A percentile compares a stretch with the other conserved stretches of the same genome.
Conservation (phyloP, 345 rosid species). For the Euphorbia pulcherrima region DNA sequence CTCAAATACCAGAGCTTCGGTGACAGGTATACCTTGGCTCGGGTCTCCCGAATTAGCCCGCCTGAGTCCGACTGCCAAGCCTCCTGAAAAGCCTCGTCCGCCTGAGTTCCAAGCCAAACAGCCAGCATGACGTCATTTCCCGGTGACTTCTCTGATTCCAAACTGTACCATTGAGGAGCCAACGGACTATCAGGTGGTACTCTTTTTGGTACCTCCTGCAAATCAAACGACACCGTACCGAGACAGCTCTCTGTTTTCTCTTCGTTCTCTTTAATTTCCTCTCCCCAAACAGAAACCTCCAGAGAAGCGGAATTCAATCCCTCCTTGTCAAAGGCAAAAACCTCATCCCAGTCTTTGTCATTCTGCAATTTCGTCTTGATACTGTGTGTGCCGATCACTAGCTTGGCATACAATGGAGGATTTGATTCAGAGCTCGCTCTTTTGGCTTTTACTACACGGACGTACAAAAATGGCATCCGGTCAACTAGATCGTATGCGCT, state of each 20-base stretch:
- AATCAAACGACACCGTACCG: conserved; percentile 86
- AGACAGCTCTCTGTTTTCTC: conserved; percentile 44
- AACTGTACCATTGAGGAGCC: conserved; percentile 90
- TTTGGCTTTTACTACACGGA: conserved; percentile 70
- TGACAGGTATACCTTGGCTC: conserved; percentile 83
- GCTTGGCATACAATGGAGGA: conserved; percentile 52
- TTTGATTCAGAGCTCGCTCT: conserved; percentile 37
- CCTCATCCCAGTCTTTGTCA: conserved; percentile 86
- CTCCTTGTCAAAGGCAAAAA: conserved; percentile 80
- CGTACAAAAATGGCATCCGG: conserved; percentile 75
- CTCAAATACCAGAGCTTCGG: conserved; percentile 96
- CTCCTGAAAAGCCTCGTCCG: conserved; percentile 90
- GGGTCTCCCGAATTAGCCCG: conserved; percentile 81
- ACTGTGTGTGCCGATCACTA: conserved; percentile 71
- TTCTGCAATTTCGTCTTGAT: conserved; percentile 63
- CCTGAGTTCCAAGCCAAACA: conserved; percentile 87
- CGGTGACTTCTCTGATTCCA: conserved; percentile 59
- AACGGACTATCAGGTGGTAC: conserved; percentile 87
- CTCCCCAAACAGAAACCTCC: conserved; percentile 76
- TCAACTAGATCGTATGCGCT: conserved; percentile 74
- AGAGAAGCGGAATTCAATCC: conserved; percentile 62
- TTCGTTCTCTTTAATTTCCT: conserved; percentile 53
- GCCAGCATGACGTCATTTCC: conserved; percentile 96
- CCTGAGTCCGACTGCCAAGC: conserved; percentile 98
- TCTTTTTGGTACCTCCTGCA: conserved; percentile 80